phyloP scores from a whole-genome alignment of 306 rosid genomes.

The Abrus precatorius region DNA sequence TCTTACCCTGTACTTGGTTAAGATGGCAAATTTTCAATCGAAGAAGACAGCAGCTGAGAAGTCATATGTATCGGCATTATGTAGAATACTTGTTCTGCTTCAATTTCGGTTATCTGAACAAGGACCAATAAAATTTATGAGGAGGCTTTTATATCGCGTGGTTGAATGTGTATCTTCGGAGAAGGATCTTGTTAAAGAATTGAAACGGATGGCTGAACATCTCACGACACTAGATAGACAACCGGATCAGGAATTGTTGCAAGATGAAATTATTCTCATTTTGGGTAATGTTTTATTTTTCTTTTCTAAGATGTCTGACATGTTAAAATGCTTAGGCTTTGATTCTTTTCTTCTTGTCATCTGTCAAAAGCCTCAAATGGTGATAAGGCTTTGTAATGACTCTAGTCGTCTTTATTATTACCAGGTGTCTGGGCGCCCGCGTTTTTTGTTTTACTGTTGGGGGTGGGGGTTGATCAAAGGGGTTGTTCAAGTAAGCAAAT shows the following conservation, averaged over 20 bases:
- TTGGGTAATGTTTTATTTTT: slow-evolving; percentile 48
- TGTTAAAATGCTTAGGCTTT: neutral
- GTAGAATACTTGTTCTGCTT: slow-evolving; percentile 72
- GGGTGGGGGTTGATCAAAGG: neutral
- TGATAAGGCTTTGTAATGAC: neutral
- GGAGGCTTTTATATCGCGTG: slow-evolving; percentile 61
- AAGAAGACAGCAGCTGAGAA: slow-evolving; percentile 88
- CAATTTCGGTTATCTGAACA: slow-evolving; percentile 81
- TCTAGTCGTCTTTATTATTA: neutral
- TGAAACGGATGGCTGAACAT: slow-evolving; percentile 69
- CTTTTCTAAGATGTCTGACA: slow-evolving; percentile 15
- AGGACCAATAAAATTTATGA: slow-evolving; percentile 74
- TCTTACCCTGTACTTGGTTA: slow-evolving; percentile 42
- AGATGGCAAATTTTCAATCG: slow-evolving; percentile 74
- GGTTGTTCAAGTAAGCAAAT: slow-evolving; percentile 25
- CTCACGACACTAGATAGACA: slow-evolving; percentile 63
- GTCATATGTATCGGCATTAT: slow-evolving; percentile 81
- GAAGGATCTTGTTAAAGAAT: slow-evolving; percentile 60
- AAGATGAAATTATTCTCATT: slow-evolving; percentile 59
- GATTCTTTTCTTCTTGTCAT: slow-evolving; percentile 1
- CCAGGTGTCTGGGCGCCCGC: neutral
- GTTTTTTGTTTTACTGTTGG: too few relatives aligned
- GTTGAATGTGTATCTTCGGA: slow-evolving; percentile 56
- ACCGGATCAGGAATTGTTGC: slow-evolving; percentile 65
- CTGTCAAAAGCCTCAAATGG: slow-evolving; percentile 8